Base-by-base conservation (phyloP, 2,329 filamentous ascomycete genomes). In the Sporothrix brunneoviolacea region DNA sequence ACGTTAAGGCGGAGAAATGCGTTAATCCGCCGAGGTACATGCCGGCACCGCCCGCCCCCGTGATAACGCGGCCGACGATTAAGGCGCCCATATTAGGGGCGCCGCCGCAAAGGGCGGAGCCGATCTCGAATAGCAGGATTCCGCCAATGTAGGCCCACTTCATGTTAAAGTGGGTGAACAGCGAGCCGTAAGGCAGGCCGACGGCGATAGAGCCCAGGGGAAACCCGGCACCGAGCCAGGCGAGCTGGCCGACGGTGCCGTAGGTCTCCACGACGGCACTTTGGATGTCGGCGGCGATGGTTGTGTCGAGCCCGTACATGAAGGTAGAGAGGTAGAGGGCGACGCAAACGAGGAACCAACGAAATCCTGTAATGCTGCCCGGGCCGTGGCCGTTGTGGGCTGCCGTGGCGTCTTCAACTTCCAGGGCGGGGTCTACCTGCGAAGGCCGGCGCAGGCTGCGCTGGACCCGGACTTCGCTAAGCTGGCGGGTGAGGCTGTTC, bases 31-130 rank as follows among this genome's bases (percentile, higher is more conserved):
- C 65, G 3, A 62, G 46, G 33, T 71, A 71, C 55, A 69, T 64
- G 1, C 70, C 70, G 3, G 58, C 58, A 1, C 69, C 70, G 1
- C 70, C 70, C 18, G 64, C 57, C 41, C 70, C 70, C 46, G 65
- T 65, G n/a, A 72, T 61, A 10, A 64, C 68, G 13, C 70, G 62
- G 16, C 70, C 70, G 7, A 71, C 55, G 47, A 76, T 75, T n/a
- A 75, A 51, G n/a, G 67, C 65, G 55, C 69, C 60, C 63, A 72
- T 70, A 32, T 48, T 65, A 1, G 65, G 65, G 4, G 69, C 67
- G 1, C 58, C 69, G 24, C 69, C 70, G 47, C 70, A 72, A 2
- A 68, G 51, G 7, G 65, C 62, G 24, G 51, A 59, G 21, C 60
- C 62, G 10, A 37, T 53, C 43, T 57, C 50, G 46, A 60, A 62